These are phyloP conservation scores for Cyclotella cryptica DNA, from an alignment of 108 stramenopile species.

Conservation along the genomic window DNA sequence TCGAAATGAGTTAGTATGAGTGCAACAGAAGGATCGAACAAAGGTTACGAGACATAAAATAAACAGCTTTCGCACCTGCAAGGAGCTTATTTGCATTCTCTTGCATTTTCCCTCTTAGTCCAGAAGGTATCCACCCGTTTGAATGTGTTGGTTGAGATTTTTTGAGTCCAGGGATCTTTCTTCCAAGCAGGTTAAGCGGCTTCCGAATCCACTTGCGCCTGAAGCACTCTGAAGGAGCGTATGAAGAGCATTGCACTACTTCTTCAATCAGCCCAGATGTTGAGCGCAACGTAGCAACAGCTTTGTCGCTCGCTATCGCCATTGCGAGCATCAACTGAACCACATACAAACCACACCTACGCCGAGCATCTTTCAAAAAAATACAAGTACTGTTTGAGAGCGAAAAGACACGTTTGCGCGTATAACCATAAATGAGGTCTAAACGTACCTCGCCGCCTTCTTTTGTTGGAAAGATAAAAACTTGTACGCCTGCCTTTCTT, in stretches of 20 bases:
- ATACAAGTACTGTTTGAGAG: neutral
- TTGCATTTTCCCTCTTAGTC: conserved; percentile 59
- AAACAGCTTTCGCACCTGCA: conserved; percentile 36
- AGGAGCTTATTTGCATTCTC: conserved; percentile 83
- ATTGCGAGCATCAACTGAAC: conserved; percentile 79
- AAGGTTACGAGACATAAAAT: neutral
- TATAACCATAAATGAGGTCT: neutral
- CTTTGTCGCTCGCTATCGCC: conserved; percentile 78
- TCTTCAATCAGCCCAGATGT: conserved; percentile 73
- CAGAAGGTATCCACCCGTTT: conserved; percentile 31
- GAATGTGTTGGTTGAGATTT: conserved; percentile 4
- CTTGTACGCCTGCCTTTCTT: conserved; percentile 16
- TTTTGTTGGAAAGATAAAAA: conserved; percentile 31
- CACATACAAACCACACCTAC: conserved; percentile 77
- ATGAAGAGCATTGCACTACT: conserved; percentile 60
- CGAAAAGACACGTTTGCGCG: no score
- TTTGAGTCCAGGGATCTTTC: conserved; percentile 25
- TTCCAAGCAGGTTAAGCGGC: conserved; percentile 31
- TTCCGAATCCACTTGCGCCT: conserved; percentile 48
- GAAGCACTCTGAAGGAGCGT: conserved; percentile 43
- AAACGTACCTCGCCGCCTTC: conserved; percentile 41
- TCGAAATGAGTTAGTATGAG: neutral
- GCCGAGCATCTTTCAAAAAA: conserved; percentile 49
- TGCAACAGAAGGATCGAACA: neutral
- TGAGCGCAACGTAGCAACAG: conserved; percentile 68